A percentile compares a stretch with the other conserved stretches of the same genome.
Evolutionary conservation across 441 rosid species (phyloP).

Genomic region (Lepidium campestre): DNA sequence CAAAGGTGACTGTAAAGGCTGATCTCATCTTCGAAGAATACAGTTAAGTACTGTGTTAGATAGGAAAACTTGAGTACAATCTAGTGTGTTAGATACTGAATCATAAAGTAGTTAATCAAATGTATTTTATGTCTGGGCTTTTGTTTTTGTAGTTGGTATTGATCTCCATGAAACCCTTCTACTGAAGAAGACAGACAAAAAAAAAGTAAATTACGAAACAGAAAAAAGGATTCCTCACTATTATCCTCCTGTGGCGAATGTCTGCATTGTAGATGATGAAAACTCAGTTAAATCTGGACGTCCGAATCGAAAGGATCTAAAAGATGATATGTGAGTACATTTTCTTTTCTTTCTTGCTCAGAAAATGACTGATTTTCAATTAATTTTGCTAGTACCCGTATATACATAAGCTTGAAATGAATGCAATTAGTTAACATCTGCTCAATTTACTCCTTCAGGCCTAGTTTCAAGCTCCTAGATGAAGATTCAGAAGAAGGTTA

Average conservation of each 20-base stretch:
- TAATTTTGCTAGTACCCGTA: neutral
- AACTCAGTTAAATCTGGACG: conserved; percentile 27
- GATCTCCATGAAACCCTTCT: conserved; percentile 69
- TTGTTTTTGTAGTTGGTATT: conserved; percentile 60
- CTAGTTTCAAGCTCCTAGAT: conserved; percentile 84
- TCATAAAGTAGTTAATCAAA: neutral
- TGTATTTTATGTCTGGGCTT: neutral
- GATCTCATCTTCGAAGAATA: conserved; percentile 85
- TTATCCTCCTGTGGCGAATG: conserved; percentile 38
- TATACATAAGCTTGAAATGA: neutral
- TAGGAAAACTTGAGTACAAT: neutral
- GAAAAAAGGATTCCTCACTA: conserved; percentile 36
- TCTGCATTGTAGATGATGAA: conserved; percentile 37
- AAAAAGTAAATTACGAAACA: conserved; percentile 21
- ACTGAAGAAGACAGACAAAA: conserved; percentile 37
- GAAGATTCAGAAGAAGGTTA: conserved; percentile 77
- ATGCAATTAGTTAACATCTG: neutral
- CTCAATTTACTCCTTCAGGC: conserved; percentile 48
- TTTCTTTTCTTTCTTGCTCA: neutral
- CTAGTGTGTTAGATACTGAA: neutral
- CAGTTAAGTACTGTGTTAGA: conserved; percentile 43
- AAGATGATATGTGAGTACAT: conserved; percentile 14
- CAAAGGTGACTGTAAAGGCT: conserved; percentile 71
- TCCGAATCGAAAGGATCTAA: conserved; percentile 16
- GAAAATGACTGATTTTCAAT: neutral